These are phyloP conservation scores for Ceratobasidium sp. DNA, from an alignment of 1,284 basidiomycete species.

Conservation along the genomic window DNA sequence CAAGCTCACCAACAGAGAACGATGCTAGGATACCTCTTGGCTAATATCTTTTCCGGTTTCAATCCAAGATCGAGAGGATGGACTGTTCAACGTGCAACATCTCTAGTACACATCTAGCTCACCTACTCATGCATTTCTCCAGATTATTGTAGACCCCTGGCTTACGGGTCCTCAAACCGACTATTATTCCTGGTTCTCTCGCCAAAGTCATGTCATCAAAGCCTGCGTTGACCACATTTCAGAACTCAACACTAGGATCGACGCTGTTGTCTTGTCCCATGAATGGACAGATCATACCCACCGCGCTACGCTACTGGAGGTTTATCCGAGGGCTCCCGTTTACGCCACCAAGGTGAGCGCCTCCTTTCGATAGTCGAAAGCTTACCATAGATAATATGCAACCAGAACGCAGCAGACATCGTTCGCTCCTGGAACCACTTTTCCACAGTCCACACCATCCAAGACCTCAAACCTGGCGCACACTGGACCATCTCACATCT, in stretches of 20 bases:
- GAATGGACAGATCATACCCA: conserved; percentile 45
- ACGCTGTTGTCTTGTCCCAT: conserved; percentile 44
- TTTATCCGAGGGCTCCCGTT: conserved; percentile 44
- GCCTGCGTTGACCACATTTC: conserved; percentile 47
- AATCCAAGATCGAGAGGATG: not conserved
- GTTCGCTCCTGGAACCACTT: conserved; percentile 50
- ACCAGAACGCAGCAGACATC: conserved; percentile 49
- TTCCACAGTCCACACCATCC: conserved; percentile 47
- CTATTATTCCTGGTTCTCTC: conserved; percentile 50
- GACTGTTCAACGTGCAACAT: conserved; percentile 19
- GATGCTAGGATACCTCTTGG: conserved; percentile 38
- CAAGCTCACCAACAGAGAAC: too few species aligned
- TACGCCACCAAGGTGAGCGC: conserved; percentile 47
- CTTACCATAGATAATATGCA: not conserved
- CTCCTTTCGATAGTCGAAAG: not conserved
- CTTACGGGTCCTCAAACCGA: conserved; percentile 50
- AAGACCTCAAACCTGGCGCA: conserved; percentile 40
- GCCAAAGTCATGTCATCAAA: conserved; percentile 49
- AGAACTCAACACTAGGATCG: conserved; percentile 48
- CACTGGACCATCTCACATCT: conserved; percentile 1
- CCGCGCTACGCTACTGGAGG: conserved; percentile 47
- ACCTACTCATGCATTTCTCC: not conserved
- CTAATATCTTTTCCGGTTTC: conserved; percentile 37
- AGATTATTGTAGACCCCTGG: conserved; percentile 49
- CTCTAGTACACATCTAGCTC: not conserved